Evolutionary conservation across 2,329 filamentous ascomycete genomes (phyloP), one percentile per base, ranked within the genome.

Genomic region (Talaromyces islandicus): DNA sequence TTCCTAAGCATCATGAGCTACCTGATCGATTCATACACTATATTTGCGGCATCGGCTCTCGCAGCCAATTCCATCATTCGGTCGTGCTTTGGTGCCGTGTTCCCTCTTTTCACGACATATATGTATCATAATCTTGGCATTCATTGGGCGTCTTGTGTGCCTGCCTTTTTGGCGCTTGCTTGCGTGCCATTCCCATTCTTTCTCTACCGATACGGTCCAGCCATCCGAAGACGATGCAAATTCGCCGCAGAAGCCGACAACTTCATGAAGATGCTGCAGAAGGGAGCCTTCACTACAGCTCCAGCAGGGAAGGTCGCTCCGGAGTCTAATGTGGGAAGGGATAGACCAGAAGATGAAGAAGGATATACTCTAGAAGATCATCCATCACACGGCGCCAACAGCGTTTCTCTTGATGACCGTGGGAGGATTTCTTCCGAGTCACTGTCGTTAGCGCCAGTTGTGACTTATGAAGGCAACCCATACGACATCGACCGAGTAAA

Each of bases 121-220:
- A 75, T 81, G 73, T 81, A 78, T 57, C 29, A 71, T 1, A 67
- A 71, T 19, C 68, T 81, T 19, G 78, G 79, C 4, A 77, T 80
- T n/a, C 75, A 79, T 59, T 81, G 78, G 79, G 79, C 78, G 7
- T 75, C 74, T 14, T 75, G 72, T 29, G 67, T 81, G 14, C 77
- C 77, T 0, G 79, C 72, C 0, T 80, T 81, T 65, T 60, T 81
- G 30, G 77, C 78, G 1, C 63, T 80, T n/a, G 72, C 72, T 2
- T 78, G 76, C 38, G 69, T 77, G 7, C 76, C 76, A 1, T 77
- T 78, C 60, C 76, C 75, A 9, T 77, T 78, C 65, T 60, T 78
- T 25, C 73, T 78, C 60, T 77, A 77, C 66, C 74, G 73, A 61
- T 75, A 77, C 60, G 76, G 75, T n/a, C 63, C 71, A 7, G 57